Base-by-base conservation (phyloP, 2,329 filamentous ascomycete genomes). In the Drechslerella stenobrocha region DNA sequence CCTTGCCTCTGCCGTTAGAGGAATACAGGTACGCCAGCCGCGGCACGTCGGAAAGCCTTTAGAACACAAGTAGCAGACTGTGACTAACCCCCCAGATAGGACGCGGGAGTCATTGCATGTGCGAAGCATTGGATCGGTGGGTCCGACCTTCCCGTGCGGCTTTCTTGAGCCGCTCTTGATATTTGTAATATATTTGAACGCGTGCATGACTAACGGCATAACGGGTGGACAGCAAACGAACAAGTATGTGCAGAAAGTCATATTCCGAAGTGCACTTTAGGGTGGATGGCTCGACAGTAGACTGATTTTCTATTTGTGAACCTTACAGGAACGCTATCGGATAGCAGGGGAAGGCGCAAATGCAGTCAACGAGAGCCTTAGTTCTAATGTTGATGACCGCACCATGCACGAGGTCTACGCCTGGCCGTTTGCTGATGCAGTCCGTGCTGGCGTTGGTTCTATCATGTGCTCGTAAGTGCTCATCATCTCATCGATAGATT, bases 351-450 rank as follows among this genome's bases (percentile, higher is more conserved):
- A 63, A 26, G 65, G 44, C 28, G 13, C 47, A 11, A 58, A 52
- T 50, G 48, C 55, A 77, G 80, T 81, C 73, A 80, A 81, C 20
- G 79, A 82, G 51, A 79, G 78, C 5, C 79, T 82, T 70, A 81
- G 78, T 18, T 81, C 81, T 42, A 87, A 86, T 72, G 78, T 88
- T 15, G 86, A 88, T 64, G 88, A 90, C 75, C 83, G 87, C 69
- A 86, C 87, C 0, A 78, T 90, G 74, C 87, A 90, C 72, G 88
- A 90, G 75, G 76, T 89, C 3, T 91, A 90, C 74, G 78, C 86
- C 23, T 90, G 88, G 88, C 88, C 88, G 0, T 91, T 90, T 73
- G 86, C 82, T 23, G 87, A 90, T 73, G 85, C 85, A 0, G 82
- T 89, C 53, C 80, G 80, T 57, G 86, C 86, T 6, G 86, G 86